Base-by-base conservation (phyloP, 2,329 filamentous ascomycete species). In the Fusarium sp. region DNA sequence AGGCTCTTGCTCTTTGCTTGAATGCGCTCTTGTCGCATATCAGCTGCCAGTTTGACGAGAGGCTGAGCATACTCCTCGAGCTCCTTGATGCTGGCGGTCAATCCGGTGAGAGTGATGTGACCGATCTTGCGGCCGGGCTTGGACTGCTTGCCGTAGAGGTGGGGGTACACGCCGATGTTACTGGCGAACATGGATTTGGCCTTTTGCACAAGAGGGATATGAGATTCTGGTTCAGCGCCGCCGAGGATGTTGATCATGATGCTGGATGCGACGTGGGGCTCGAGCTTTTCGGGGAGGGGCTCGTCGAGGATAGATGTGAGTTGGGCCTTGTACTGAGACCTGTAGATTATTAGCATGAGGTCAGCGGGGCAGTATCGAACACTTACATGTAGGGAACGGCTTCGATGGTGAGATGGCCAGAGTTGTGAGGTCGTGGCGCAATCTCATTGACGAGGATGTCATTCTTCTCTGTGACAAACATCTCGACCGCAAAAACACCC, bases 321-420 rank as follows among this genome's bases (percentile, higher is more conserved):
- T 79, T 99, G 95, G 5, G 94, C 93, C 80, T 96, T 94, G 83
- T 94, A 99, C 82, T 99, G 96, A 2, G 95, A 97, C 66, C 66
- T 69, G 1, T 0, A 16, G 1, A 2, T 42, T 10, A 2, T 57
- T 26, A 51, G 58, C 9, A 38, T 33, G 18, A n/a, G 6, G 0
- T 7, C 1, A 22, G 13, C 2, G 0, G 3, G 1, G 0, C 3
- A 10, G 14, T 7, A 0, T 11, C 4, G 9, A 4, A 1, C 0
- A 38, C 58, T 58, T 45, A 69, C 84, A 91, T 87, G 68, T 95
- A 90, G 0, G 91, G 91, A 54, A 96, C 94, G 8, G 94, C 93
- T 84, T 99, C 95, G 73, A 98, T 98, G 6, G 93, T 97, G 83
- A 95, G 95, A 83, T 98, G 96, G 1, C 96, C 96, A 0, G 94